These are phyloP conservation scores for Trypanosoma mega DNA, from an alignment of 208 protist species.

Conservation along the genomic window DNA sequence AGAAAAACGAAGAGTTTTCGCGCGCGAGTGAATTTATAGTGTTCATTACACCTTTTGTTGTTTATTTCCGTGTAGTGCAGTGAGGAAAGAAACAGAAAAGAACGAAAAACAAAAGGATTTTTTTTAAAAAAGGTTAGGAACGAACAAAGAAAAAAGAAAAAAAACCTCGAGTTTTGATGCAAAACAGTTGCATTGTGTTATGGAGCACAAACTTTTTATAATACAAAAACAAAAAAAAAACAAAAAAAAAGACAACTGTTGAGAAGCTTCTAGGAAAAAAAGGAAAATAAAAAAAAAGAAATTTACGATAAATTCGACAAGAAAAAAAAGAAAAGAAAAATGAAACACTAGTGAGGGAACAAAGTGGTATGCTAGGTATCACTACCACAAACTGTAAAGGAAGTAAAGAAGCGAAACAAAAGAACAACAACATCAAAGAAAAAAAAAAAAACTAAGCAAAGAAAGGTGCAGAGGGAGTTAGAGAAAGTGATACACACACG, in stretches of 20 bases:
- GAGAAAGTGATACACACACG: not conserved
- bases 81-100: not conserved
- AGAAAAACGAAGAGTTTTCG: no score
- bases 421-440: not conserved
- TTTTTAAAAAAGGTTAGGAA: not conserved
- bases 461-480: not conserved
- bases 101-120: not conserved
- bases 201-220: no score
- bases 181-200: no score
- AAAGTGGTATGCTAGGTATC: not conserved
- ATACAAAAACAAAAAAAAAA: constrained; percentile 3
- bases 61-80: no score
- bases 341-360: not conserved
- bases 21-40: no score
- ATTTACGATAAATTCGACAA: not conserved
- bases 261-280: not conserved
- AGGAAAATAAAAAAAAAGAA: not conserved
- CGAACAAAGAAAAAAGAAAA: not conserved
- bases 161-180: no score
- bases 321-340: not conserved
- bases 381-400: no score
- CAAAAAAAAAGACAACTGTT: no score
- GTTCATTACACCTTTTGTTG: no score
- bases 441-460: not conserved
- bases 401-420: no score